Base-by-base conservation (phyloP, 257 asterid species). In the Anisodus acutangulus region DNA sequence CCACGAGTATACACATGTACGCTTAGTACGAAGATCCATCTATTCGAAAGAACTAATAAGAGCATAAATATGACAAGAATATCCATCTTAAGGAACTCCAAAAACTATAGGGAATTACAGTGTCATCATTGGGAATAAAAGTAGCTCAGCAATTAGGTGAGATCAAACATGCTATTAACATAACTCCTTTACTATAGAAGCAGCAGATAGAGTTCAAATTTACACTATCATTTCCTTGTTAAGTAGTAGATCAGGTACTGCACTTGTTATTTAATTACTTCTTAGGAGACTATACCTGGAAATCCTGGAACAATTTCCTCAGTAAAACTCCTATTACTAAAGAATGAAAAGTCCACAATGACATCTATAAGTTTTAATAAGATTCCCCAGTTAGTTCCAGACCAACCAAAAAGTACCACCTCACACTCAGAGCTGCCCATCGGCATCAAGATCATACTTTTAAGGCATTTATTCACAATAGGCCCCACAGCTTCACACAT, bases 401-500 rank as follows among this genome's bases (percentile, higher is more conserved):
- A 85, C 88, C 88, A 86, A 83, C 88, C 76, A 64, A 82, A 86
- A 78, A 81, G 31, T 58, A 76, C 72, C 68, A 83, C 85, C 82
- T 45, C 85, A 84, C 70, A 66, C 66, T 72, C 49, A 90, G 83
- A 86, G 59, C 85, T 45, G 84, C 68, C 88, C 85, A 85, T 86
- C 83, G 81, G 79, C 87, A 55, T 84, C 89, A 88, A 88, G 87
- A 87, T 85, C 92, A 74, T 49, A 84, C 86, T 79, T 88, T 79
- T 88, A 84, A 83, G 85, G 84, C 90, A 90, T 89, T 92, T 78
- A 87, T 89, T 89, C 53, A 68, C 88, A 86, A 69, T 7, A 87
- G 91, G 92, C 51, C 97, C 97, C 97, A 93, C 95, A 55, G 80
- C 88, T 79, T 82, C 80, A 88, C 81, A 81, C 2, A 66, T 79